Evolutionary conservation across 1,284 basidiomycete genomes (phyloP), one percentile per base, ranked within the genome.

Genomic region (Puccinia horiana): DNA sequence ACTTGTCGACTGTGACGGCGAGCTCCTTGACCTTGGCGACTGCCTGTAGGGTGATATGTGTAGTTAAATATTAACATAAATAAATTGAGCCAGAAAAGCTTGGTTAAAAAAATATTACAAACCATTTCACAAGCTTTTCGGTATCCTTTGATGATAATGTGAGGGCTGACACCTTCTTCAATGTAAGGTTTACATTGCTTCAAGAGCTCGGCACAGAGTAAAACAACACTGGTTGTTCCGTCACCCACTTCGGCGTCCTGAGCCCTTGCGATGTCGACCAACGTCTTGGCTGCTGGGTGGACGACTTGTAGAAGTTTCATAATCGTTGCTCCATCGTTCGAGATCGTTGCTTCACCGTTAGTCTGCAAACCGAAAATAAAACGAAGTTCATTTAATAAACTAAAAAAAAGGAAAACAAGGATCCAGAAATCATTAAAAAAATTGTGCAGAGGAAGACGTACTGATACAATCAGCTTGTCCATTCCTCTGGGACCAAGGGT

Each of bases 171-270:
- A 83, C 95, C 96, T 86, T 99, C 97, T 88, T 99, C 97, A 84
- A 99, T 93, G 86, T 94, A 96, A 14, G 91, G 91, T 85, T 93
- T 91, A 69, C 96, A 90, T 88, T 98, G 96, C 88, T 98, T 98
- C 84, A 99, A 88, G 77, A 99, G 89, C 88, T 99, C 96, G 0
- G 95, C 94, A 12, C 97, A 96, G 73, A 98, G 89, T 14, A 99
- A 90, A 3, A 96, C 94, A 8, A 99, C 97, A 86, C 92, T 95
- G 5, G 97, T 99, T 0, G 97, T 99, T 54, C 96, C 96, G 88
- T 99, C 96, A 76, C 96, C 96, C 72, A 99, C 95, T 88, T 99
- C 96, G 26, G 96, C 96, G 87, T 99, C 96, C 88, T 99, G 96
- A 9, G 96, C 96, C 58, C 96, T 92, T 61, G 96, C 96, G 87